A percentile compares a stretch with the other conserved stretches of the same genome.
Conservation (phyloP, 208 protist species). For the Acanthamoeba royreba region DNA sequence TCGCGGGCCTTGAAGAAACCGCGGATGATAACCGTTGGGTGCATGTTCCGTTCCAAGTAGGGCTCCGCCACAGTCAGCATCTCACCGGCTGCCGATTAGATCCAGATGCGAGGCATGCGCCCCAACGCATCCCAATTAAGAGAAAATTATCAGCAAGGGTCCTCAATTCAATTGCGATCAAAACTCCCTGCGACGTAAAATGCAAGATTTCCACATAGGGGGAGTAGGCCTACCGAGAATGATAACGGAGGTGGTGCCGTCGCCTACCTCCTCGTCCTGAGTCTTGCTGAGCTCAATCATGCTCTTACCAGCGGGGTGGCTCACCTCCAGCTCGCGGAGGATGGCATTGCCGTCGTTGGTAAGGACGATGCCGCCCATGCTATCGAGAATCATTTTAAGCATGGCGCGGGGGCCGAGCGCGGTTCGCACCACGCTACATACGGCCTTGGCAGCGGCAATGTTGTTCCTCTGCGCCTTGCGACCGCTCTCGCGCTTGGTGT, state of each 20-base stretch:
- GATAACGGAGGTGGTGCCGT: slow-evolving; percentile 99
- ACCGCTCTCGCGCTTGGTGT: slow-evolving; percentile 95
- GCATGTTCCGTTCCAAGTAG: slow-evolving; percentile 97
- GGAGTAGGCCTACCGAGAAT: slow-evolving; percentile 80
- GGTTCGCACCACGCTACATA: slow-evolving; percentile 98
- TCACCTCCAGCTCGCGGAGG: slow-evolving; percentile 99
- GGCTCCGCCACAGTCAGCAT: slow-evolving; percentile 95
- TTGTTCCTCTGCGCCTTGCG: slow-evolving; percentile 98
- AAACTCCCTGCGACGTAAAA: background rate
- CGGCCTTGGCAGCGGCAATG: slow-evolving; percentile 96
- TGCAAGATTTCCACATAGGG: background rate
- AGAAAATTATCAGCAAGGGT: background rate
- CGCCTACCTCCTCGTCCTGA: slow-evolving; percentile 99
- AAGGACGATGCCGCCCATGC: slow-evolving; percentile 99
- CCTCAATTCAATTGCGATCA: background rate
- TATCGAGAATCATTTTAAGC: slow-evolving; percentile 99
- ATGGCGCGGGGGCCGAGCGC: slow-evolving; percentile 98
- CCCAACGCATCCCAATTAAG: background rate
- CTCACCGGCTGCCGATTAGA: slow-evolving; percentile 90
- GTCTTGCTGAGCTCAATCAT: slow-evolving; percentile 99
- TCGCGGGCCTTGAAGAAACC: slow-evolving; percentile 95
- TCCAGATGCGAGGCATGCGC: background rate
- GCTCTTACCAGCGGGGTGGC: slow-evolving; percentile 99
- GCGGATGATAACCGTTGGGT: slow-evolving; percentile 98
- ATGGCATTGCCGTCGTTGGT: slow-evolving; percentile 99